Evolutionary conservation across 179 eudicot genomes (phyloP).

Genomic region (Silene vulgaris): DNA sequence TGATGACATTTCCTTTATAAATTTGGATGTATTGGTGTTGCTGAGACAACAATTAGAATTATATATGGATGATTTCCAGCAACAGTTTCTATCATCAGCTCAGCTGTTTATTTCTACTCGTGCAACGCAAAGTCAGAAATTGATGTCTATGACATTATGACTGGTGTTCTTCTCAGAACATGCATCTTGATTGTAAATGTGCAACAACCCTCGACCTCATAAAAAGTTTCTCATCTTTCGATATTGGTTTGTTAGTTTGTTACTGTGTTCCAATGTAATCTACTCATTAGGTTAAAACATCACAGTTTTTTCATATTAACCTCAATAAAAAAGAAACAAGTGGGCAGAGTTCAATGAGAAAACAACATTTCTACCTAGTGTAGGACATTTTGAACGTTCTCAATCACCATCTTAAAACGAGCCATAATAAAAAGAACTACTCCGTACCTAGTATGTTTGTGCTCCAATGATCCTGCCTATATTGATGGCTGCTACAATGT

Average conservation of each 20-base stretch:
- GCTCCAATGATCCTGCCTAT: background rate
- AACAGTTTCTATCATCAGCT: background rate
- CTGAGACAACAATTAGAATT: too few species aligned
- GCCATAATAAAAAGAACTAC: background rate
- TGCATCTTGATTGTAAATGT: conserved; percentile 2
- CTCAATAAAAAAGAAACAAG: background rate
- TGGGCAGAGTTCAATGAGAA: background rate
- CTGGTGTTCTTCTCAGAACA: background rate
- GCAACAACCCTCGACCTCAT: background rate
- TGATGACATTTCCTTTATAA: conserved; percentile 5
- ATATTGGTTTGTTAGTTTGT: background rate
- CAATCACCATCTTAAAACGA: background rate
- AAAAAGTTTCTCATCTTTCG: background rate
- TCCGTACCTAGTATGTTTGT: background rate
- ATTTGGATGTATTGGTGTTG: background rate
- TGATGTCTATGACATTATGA: background rate
- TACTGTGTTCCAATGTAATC: background rate
- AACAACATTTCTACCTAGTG: background rate
- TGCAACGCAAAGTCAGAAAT: background rate
- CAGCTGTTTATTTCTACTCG: background rate
- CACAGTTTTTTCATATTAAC: background rate
- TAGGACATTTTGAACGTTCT: background rate
- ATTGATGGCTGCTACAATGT: conserved; percentile 6
- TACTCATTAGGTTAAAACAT: background rate
- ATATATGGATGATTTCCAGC: conserved; percentile 1